phyloP scores from a whole-genome alignment of 1,139 yeast species.

The Pichiaceae sp. region DNA sequence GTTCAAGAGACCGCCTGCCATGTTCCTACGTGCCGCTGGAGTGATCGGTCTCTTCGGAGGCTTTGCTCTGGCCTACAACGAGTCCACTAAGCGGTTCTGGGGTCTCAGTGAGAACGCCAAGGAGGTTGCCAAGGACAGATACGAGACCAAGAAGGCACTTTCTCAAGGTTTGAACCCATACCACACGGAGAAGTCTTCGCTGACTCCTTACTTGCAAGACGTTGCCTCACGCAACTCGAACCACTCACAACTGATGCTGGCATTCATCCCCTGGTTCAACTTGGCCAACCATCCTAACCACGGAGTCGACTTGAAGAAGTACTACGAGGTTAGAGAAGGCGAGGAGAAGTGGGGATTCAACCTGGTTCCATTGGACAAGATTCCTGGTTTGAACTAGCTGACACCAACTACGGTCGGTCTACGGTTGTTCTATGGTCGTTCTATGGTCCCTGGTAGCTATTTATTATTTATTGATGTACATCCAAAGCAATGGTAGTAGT shows the following conservation, averaged over 20 bases:
- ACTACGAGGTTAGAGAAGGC: conserved; percentile 53
- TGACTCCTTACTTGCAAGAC: conserved; percentile 67
- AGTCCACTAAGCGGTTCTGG: conserved; percentile 65
- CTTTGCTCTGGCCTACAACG: conserved; percentile 57
- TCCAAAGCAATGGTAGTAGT: too few relatives aligned
- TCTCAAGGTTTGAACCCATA: conserved; percentile 64
- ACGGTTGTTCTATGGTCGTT: too few relatives aligned
- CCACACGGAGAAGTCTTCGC: conserved; percentile 39
- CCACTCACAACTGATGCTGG: conserved; percentile 54
- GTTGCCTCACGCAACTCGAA: conserved; percentile 76
- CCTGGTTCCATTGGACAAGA: conserved; percentile 23
- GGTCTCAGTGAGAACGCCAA: conserved; percentile 69
- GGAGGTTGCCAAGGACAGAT: conserved; percentile 69
- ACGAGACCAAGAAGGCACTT: conserved; percentile 61
- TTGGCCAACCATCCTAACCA: conserved; percentile 77
- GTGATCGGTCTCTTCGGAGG: conserved; percentile 66
- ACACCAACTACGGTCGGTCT: too few relatives aligned
- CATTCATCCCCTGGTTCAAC: conserved; percentile 78
- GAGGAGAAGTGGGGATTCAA: conserved; percentile 26
- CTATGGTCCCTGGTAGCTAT: too few relatives aligned
- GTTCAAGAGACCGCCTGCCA: conserved; percentile 48
- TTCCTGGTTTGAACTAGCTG: conserved; percentile 15
- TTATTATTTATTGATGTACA: too few relatives aligned
- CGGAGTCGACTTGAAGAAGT: conserved; percentile 64
- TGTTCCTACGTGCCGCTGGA: conserved; percentile 50